Conservation (phyloP, 495 filamentous ascomycete genomes). For the Podospora didyma region DNA sequence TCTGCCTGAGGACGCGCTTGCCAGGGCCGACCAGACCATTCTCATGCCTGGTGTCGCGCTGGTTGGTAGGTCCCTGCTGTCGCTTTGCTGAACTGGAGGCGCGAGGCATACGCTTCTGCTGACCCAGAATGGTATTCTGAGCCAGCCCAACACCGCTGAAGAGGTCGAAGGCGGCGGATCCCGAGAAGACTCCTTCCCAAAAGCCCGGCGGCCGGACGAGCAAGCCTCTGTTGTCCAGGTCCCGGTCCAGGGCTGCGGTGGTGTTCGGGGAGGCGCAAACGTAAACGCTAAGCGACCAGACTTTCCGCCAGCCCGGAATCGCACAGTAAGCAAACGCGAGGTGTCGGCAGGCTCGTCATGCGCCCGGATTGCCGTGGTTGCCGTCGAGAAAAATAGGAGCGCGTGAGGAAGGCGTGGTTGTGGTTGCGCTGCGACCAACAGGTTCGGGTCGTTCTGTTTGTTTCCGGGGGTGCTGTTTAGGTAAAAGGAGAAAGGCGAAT, state of each 20-base stretch:
- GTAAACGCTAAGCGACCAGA: neutral
- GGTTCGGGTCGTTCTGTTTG: neutral
- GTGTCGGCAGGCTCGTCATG: conserved; percentile 6
- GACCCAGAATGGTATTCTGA: conserved; percentile 50
- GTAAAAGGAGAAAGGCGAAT: conserved; percentile 26
- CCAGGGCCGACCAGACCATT: conserved; percentile 81
- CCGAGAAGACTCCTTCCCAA: neutral
- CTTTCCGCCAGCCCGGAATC: conserved; percentile 14
- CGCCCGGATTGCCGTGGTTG: neutral
- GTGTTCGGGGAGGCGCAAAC: conserved; percentile 2
- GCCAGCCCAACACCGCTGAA: conserved; percentile 34
- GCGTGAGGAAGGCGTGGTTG: neutral
- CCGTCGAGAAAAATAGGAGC: neutral
- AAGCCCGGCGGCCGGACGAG: no score
- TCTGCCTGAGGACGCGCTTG: conserved; percentile 63
- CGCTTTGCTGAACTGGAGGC: conserved; percentile 61
- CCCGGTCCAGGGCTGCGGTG: neutral
- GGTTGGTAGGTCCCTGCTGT: conserved; percentile 59
- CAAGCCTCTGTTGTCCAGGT: neutral
- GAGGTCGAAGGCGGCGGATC: conserved; percentile 4
- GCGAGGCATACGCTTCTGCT: conserved; percentile 66
- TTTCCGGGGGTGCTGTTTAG: conserved; percentile 5
- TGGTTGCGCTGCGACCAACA: neutral
- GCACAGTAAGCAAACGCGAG: conserved; percentile 2
- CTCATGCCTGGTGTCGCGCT: conserved; percentile 78